Evolutionary conservation across 768 basidiomycete genomes (phyloP).

Genomic region (Hebeloma cylindrosporum): DNA sequence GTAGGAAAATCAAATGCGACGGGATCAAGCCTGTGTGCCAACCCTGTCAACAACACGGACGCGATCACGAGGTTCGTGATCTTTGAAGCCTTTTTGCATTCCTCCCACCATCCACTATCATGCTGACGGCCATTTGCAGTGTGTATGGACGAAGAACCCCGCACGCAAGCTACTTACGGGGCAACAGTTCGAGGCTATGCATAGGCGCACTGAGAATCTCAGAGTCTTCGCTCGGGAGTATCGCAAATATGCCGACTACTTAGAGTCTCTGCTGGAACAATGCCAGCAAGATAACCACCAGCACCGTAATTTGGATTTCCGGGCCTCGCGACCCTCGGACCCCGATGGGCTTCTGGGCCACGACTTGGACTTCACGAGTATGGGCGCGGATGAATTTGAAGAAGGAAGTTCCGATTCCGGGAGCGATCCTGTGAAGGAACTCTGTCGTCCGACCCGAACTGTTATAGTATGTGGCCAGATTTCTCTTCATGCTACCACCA

Average conservation of each 20-base stretch:
- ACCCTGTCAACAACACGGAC: constrained; percentile 38
- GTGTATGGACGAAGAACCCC: constrained; percentile 43
- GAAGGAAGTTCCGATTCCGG: constrained; percentile 21
- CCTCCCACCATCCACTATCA: background rate
- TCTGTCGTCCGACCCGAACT: constrained; percentile 40
- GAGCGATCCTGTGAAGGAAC: constrained; percentile 34
- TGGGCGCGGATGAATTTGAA: constrained; percentile 23
- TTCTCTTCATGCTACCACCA: background rate
- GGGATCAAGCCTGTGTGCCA: constrained; percentile 44
- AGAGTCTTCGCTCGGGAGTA: constrained; percentile 38
- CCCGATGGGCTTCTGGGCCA: constrained; percentile 19
- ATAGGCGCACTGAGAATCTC: constrained; percentile 39
- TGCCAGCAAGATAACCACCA: constrained; percentile 36
- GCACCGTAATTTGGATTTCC: constrained; percentile 18
- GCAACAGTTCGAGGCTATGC: constrained; percentile 46
- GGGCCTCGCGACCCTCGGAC: constrained; percentile 22
- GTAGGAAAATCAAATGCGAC: constrained; percentile 48
- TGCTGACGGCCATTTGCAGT: constrained; percentile 31
- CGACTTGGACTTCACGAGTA: constrained; percentile 15
- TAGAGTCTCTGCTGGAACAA: constrained; percentile 44
- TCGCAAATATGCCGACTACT: constrained; percentile 38
- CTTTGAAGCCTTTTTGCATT: background rate
- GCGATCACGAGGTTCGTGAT: constrained; percentile 40
- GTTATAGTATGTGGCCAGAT: constrained; percentile 34
- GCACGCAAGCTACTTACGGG: constrained; percentile 43